Evolutionary conservation across 495 filamentous ascomycete species (phyloP), one percentile per base, ranked within the genome.

Genomic region (Penicillium ucsense): DNA sequence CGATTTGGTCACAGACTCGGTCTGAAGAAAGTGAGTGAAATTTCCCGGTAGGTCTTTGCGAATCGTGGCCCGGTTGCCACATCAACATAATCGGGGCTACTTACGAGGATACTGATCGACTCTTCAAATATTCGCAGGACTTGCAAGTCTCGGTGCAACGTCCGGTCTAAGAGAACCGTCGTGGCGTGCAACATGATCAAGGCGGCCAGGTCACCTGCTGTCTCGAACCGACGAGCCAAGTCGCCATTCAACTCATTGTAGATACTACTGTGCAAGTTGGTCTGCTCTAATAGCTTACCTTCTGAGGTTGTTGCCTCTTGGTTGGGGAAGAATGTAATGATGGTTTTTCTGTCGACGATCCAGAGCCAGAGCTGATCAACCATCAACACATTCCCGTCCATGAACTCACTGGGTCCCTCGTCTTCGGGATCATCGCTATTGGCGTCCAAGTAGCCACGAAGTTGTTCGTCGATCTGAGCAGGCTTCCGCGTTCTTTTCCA

Each of bases 281-380:
- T 80, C 52, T 73, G 67, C 33, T 82, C 77, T 47, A 79, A 83
- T 0, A 81, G 52, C 9, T 76, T 78, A 0, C 73, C 79, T 45
- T 82, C 78, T 2, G 64, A 66, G 0, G 61, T 71, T 2, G 63
- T 67, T 4, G 65, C 58, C 38, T 70, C 63, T 38, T 68, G 66
- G 10, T 64, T 62, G 1, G 79, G 75, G 49, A 82, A 82, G 57
- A 81, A 82, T 0, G 80, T 82, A 6, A 75, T 63, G 32, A 82
- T 53, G 3, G 75, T 80, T 69, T 77, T 79, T 28, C 68, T 67
- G 47, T 83, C 73, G 5, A 83, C 73, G 9, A 81, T 76, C 79
- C 80, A 86, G 1, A 84, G 58, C 82, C 82, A 85, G 4, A 86
- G 64, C 49, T 84, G 80, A 50, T 85, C 81, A 6, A 86, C 80